A percentile compares a stretch with the other conserved stretches of the same genome.
phyloP scores from a whole-genome alignment of 2,329 filamentous ascomycete species.

The Piedraia hortae region DNA sequence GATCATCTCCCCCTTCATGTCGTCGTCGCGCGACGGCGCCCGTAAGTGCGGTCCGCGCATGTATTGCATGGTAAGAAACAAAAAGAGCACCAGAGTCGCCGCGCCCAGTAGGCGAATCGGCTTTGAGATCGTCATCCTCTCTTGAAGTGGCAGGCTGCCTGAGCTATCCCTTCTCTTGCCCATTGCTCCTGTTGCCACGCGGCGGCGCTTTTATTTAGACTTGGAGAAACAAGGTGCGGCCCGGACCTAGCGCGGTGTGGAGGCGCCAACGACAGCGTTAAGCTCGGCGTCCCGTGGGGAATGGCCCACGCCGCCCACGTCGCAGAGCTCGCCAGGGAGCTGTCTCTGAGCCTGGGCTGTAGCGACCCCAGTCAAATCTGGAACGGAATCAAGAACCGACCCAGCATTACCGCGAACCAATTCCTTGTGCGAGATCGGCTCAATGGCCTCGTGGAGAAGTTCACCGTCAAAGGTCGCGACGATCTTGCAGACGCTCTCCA shows the following conservation, averaged over 20 bases:
- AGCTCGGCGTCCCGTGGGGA: slow-evolving; percentile 1
- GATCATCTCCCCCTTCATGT: slow-evolving; percentile 31
- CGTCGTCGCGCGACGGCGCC: slow-evolving; percentile 9
- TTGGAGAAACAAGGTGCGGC: too few species aligned
- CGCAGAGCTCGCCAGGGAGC: slow-evolving; percentile 37
- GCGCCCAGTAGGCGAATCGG: slow-evolving; percentile 57
- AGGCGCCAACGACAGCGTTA: too few species aligned
- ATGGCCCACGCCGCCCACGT: slow-evolving; percentile 50
- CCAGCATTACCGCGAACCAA: slow-evolving; percentile 20
- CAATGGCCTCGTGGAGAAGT: slow-evolving; percentile 49
- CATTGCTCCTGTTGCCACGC: too few species aligned
- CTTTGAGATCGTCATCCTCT: slow-evolving; percentile 64
- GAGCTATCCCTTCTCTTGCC: too few species aligned
- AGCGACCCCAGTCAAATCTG: too few species aligned
- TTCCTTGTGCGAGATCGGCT: slow-evolving; percentile 19
- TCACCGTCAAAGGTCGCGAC: slow-evolving; percentile 54
- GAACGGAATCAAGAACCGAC: slow-evolving; percentile 15
- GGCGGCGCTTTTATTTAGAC: too few species aligned
- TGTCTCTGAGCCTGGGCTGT: too few species aligned
- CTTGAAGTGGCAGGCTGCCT: too few species aligned
- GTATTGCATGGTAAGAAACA: slow-evolving; percentile 54
- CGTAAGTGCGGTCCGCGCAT: slow-evolving; percentile 28
- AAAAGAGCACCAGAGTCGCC: slow-evolving; percentile 41
- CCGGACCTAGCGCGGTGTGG: too few species aligned
- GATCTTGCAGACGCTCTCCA: slow-evolving; percentile 44